Base-by-base conservation (phyloP, 1,139 yeast species). In the Sugiyamaella paludigena region DNA sequence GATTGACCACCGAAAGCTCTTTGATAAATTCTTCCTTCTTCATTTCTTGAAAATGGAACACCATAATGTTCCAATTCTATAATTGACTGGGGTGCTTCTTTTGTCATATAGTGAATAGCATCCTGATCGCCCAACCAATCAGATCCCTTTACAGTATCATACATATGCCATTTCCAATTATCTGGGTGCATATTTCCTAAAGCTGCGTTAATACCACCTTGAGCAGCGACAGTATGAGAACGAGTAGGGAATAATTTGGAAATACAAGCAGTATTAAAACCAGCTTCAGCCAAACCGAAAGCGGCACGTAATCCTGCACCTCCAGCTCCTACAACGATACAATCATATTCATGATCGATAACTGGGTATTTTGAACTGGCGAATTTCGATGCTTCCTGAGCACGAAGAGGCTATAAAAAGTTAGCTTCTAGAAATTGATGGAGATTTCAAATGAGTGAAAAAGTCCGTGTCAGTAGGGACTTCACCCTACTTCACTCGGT, bases 111-210 rank as follows among this genome's bases (percentile, higher is more conserved):
- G 74, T 92, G 98, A 69, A 92, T 92, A 50, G 98, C 96, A 68
- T 92, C 98, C 75, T 92, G 98, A 74, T 92, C 98, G 64, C 98
- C 98, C 57, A 92, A 81, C 98, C 98, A 92, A 75, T 92, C 98
- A n/a, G 97, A 89, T 58, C 98, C 98, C 76, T 92, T 92, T 64
- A 92, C 98, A 65, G 98, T 92, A 68, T 92, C 98, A 74, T 91
- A 91, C 96, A 92, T 91, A 74, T 92, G 98, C 98, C 98, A 92
- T 71, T 87, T 94, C 98, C 98, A 92, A 76, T 91, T 92, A 72
- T 92, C 98, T 61, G 80, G 78, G 76, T 94, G 98, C 96, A 92
- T 91, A 78, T 92, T 92, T 60, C 95, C 78, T 41, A 92, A 78
- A 38, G 98, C 98, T 62, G 98, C 98, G 66, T 92, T 92, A 73